Evolutionary conservation across 495 filamentous ascomycete species (phyloP), one percentile per base, ranked within the genome.

Genomic region (Evernia prunastri): DNA sequence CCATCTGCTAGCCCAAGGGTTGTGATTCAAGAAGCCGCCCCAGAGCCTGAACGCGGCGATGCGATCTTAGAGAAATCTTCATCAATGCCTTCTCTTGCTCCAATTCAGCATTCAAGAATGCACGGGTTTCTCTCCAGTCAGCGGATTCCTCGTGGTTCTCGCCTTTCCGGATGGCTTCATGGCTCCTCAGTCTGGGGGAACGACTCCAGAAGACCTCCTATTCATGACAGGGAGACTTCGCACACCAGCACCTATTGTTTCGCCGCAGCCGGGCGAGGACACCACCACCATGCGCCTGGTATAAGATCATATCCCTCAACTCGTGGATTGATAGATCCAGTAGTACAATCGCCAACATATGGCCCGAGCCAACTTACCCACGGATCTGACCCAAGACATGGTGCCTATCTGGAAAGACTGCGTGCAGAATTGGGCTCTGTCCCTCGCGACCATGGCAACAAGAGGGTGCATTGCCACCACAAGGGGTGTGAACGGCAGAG

Each of bases 241-340:
- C 59, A 61, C 33, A 54, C 56, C 10, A 47, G 51, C n/a, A 58
- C 56, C 3, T 23, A 45, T 31, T 56, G 57, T 58, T 53, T 57
- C 42, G 29, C 40, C 33, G 40, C 36, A 33, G 63, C 39, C 36
- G 57, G 63, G 31, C 29, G 25, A 57, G 37, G 51, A 43, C 13
- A 36, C 17, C 37, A 31, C 11, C 40, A 27, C 33, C 58, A 61
- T 20, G 35, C 66, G 35, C 43, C 61, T 40, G 60, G 59, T 17
- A 17, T 68, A 17, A 58, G 67, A 51, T 68, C 65, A 29, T 59
- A 60, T 39, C 39, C 67, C 5, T 71, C 70, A 33, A 72, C 69
- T 25, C 60, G 68, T 17, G 65, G 66, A 23, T 33, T 72, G 27
- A 66, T 72, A 23, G 68, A 70, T 51, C 63, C 66, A 31, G 54